Percentiles rank a stretch among this genome's conserved stretches.
These are phyloP conservation scores for Botrytis sinoallii DNA, from an alignment of 2,329 filamentous ascomycete genomes.

Conservation along the genomic window DNA sequence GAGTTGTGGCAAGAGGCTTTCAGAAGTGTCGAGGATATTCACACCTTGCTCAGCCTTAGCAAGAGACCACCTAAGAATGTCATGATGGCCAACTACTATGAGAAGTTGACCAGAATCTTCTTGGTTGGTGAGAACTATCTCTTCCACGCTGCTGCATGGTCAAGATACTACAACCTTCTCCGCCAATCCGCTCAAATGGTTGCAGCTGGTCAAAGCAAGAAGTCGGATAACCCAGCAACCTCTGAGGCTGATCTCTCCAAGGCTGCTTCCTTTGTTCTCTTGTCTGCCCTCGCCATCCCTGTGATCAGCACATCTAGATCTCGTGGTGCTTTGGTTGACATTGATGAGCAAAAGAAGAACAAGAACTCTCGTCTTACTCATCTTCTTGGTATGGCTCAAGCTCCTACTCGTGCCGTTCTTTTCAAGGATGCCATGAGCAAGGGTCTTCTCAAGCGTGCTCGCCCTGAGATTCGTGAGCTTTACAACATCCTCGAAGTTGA, in stretches of 20 bases:
- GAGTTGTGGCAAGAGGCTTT: conserved; percentile 99
- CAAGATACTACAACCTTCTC: conserved; percentile 93
- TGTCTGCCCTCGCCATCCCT: conserved; percentile 94
- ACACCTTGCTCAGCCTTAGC: conserved; percentile 94
- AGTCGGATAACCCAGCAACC: conserved; percentile 89
- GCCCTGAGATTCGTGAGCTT: conserved; percentile 91
- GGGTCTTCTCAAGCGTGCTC: conserved; percentile 85
- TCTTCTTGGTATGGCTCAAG: conserved; percentile 85
- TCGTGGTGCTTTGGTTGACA: conserved; percentile 91
- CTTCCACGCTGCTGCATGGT: conserved; percentile 98
- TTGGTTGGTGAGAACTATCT: conserved; percentile 99
- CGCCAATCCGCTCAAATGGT: conserved; percentile 84
- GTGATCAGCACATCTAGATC: conserved; percentile 98
- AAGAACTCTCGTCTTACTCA: conserved; percentile 98
- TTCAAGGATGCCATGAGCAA: conserved; percentile 97
- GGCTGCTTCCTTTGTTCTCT: conserved; percentile 89
- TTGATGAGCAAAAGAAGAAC: conserved; percentile 95
- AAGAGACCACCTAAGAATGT: conserved; percentile 97
- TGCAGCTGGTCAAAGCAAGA: conserved; percentile 80
- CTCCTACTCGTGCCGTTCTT: conserved; percentile 82
- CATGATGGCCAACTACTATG: conserved; percentile 99
- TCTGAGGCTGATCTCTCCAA: conserved; percentile 89
- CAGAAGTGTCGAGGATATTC: conserved; percentile 97
- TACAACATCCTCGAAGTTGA: conserved; percentile 99
- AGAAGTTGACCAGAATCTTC: conserved; percentile 98